Conservation (phyloP, 306 rosid genomes). For the Malus sieversii region DNA sequence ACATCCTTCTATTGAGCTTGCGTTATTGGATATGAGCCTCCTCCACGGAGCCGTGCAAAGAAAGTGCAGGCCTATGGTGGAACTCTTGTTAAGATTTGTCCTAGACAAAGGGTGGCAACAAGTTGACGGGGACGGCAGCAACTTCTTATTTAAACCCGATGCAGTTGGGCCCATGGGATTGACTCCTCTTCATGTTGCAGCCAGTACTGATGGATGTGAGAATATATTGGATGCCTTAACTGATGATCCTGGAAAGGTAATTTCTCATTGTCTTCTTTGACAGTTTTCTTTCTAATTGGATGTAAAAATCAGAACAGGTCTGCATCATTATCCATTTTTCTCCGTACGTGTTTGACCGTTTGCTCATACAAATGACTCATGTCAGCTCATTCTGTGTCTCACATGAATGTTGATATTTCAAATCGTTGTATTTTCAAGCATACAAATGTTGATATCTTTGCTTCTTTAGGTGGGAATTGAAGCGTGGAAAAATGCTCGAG, state of each 20-base stretch:
- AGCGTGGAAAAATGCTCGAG: conserved; percentile 72
- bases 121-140: conserved; percentile 15
- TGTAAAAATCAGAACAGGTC: neutral
- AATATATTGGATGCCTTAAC: conserved; percentile 72
- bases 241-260: conserved; percentile 79
- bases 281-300: neutral
- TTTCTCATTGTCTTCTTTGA: neutral
- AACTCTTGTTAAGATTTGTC: conserved; percentile 48
- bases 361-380: neutral
- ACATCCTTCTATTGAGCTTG: conserved; percentile 40
- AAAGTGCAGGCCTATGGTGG: conserved; percentile 66
- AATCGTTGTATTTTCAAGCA: neutral
- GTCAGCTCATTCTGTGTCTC: neutral
- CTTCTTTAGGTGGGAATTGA: conserved; percentile 67
- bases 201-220: conserved; percentile 60
- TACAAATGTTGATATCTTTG: neutral
- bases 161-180: conserved; percentile 55
- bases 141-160: conserved; percentile 66
- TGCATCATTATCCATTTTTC: neutral
- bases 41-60: conserved; percentile 72
- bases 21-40: conserved; percentile 58
- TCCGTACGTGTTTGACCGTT: neutral
- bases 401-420: neutral
- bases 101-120: conserved; percentile 33
- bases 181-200: conserved; percentile 82